Evolutionary conservation across 495 filamentous ascomycete genomes (phyloP).

Genomic region (Xylaria longipes): DNA sequence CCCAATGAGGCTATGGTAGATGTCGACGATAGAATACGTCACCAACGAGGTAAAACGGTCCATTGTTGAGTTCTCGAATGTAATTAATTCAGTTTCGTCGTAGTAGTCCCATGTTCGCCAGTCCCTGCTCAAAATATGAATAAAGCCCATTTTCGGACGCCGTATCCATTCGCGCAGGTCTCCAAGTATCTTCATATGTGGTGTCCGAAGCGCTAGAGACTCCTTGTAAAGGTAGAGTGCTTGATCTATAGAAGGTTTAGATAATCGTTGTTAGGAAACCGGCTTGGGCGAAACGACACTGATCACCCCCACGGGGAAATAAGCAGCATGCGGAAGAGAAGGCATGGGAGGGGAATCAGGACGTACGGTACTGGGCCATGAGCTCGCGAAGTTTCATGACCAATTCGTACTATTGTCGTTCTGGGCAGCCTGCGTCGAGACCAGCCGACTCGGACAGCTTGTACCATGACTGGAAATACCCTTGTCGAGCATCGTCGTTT

Average conservation of each 20-base stretch:
- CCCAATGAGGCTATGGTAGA: slow-evolving; percentile 12
- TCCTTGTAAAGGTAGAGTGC: neutral
- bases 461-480: slow-evolving; percentile 3
- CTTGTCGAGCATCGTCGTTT: neutral
- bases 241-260: slow-evolving; percentile 2
- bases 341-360: neutral
- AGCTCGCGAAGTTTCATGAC: slow-evolving; percentile 18
- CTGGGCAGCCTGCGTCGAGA: neutral
- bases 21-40: slow-evolving; percentile 17
- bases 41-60: slow-evolving; percentile 13
- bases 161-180: slow-evolving; percentile 19
- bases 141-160: slow-evolving; percentile 1
- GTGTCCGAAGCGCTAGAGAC: neutral
- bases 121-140: slow-evolving; percentile 3
- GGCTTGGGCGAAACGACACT: neutral
- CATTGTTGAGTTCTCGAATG: slow-evolving; percentile 20
- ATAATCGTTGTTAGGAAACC: neutral
- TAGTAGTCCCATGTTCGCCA: neutral
- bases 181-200: neutral
- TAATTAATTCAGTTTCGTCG: neutral
- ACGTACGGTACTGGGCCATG: slow-evolving; percentile 14
- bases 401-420: slow-evolving; percentile 10
- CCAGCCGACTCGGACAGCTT: neutral
- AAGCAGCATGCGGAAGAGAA: neutral
- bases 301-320: neutral